Evolutionary conservation across 2,329 filamentous ascomycete genomes (phyloP).

Genomic region (Dryadomyces quercus-mongolicae): DNA sequence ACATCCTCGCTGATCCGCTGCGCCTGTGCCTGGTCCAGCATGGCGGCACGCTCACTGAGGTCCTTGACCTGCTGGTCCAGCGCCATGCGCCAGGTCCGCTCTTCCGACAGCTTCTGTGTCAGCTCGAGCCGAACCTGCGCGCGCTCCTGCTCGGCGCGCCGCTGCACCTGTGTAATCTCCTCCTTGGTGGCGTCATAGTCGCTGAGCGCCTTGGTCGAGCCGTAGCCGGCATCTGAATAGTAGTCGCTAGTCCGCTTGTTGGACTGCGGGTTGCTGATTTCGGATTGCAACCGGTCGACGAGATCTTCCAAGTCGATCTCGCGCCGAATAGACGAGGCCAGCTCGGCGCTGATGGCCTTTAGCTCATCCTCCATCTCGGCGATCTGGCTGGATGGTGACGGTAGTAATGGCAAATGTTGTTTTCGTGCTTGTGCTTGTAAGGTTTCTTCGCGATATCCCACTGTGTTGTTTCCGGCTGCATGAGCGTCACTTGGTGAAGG

Average conservation of each 20-base stretch:
- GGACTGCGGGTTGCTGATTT: conserved; percentile 46
- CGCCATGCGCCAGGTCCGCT: conserved; percentile 60
- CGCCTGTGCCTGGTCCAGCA: conserved; percentile 41
- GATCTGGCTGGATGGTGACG: conserved; percentile 39
- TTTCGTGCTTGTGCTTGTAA: conserved; percentile 29
- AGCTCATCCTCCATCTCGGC: conserved; percentile 91
- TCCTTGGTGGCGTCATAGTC: conserved; percentile 50
- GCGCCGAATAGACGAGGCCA: conserved; percentile 82
- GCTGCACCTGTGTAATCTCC: conserved; percentile 72
- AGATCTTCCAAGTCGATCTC: conserved; percentile 97
- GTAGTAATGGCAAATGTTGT: conserved; percentile 13
- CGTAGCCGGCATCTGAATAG: conserved; percentile 90
- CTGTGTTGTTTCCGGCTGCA: conserved; percentile 27
- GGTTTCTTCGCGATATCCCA: conserved; percentile 39
- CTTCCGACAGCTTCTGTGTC: conserved; percentile 76
- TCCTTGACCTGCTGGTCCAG: conserved; percentile 77
- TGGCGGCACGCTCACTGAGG: conserved; percentile 65
- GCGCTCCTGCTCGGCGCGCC: conserved; percentile 81
- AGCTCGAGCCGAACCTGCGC: conserved; percentile 77
- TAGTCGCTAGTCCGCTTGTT: conserved; percentile 87
- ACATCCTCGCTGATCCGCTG: conserved; percentile 36
- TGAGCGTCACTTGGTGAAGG: conserved; percentile 19
- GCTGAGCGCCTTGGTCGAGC: conserved; percentile 56
- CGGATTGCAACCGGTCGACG: conserved; percentile 75
- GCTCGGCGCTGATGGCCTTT: conserved; percentile 81